Base-by-base conservation (phyloP, 177 flowering plant genomes). In the Tripterygium wilfordii region DNA sequence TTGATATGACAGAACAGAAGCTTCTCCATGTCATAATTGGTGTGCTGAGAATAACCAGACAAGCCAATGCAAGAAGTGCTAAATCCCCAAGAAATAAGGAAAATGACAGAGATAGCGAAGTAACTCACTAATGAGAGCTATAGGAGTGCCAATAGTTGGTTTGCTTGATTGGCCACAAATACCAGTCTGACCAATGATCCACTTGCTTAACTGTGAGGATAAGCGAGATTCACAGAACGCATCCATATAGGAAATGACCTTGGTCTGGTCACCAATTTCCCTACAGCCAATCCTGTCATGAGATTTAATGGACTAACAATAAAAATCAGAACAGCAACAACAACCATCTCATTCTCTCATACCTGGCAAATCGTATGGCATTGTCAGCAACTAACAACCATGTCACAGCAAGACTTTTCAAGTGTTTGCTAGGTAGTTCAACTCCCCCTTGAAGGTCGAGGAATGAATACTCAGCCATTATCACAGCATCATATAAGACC, bases 81-180 rank as follows among this genome's bases (percentile, higher is more conserved):
- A 9, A 24, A 38, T 10, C 17, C 25, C 15, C 15, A 17, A 19
- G 2, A 37, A 8, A 24, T 53, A 22, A 42, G 3, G 23, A 27
- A 54, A 14, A 30, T 8, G 14, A 10, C 15, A 38, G 6, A n/a
- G 30, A 32, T 49, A 54, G 12, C 21, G 25, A 48, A 45, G 32
- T 8, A 42, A 66, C 74, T 63, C 56, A 73, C 78, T 52, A 28
- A 69, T 63, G 19, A 73, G 63, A 33, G 57, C 48, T 43, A 26
- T 19, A 6, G 78, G 78, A 48, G 57, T 53, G 14, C 60, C 37
- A 36, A 45, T 15, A 18, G 29, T 28, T 29, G 62, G 67, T 24
- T 12, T 51, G 20, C 30, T 29, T 9, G 25, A 45, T 20, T 45
- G 29, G 15, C 30, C 53, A 24, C 12, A 32, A 22, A 31, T 26